Evolutionary conservation across 129 eudicot species (phyloP), one percentile per base, ranked within the genome.

Genomic region (Tagetes erecta): DNA sequence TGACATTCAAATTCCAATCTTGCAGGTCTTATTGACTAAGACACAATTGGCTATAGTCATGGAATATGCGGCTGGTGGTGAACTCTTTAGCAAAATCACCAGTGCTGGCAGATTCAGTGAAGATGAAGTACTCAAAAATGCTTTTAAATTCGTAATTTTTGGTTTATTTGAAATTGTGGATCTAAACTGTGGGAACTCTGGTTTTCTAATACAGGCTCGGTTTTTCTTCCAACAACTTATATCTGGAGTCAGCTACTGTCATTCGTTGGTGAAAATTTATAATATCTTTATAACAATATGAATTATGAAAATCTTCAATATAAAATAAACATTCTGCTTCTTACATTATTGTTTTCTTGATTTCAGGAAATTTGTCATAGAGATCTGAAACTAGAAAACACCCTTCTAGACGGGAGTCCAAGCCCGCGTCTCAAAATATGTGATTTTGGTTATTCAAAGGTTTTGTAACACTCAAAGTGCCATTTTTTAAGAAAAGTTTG

Each of bases 381-480:
- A 64, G 97, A 91, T 77, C 72, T 91, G 85, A 91, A 91, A 82
- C 90, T 91, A 58, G 97, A 91, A 76, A 91, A 91, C 80, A 91
- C 97, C 44, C 94, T 91, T 14, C 78, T 91, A 65, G 97, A 91
- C 36, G 97, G 92, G 71, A 91, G 95, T 84, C 95, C 92, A 72
- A 56, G 81, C 44, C 97, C 97, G 11, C 95, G 95, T 27, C 90
- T 91, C 33, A 91, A 91, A 77, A 91, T 91, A 57, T 91, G 97
- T 4, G 97, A 91, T 51, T 91, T 91, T 76, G 97, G 97, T 76
- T 91, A 91, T 82, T 91, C 97, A 50, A 91, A 88, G 95, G 97
- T 88, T 79, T 76, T 40, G 6, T 39, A 31, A 39, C 9, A 45
- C 60, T 71, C 36, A 62, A 59, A 50, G 33, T 34, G 59, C 10